phyloP scores from a whole-genome alignment of 768 basidiomycete species.

The Fibroporia radiculosa region DNA sequence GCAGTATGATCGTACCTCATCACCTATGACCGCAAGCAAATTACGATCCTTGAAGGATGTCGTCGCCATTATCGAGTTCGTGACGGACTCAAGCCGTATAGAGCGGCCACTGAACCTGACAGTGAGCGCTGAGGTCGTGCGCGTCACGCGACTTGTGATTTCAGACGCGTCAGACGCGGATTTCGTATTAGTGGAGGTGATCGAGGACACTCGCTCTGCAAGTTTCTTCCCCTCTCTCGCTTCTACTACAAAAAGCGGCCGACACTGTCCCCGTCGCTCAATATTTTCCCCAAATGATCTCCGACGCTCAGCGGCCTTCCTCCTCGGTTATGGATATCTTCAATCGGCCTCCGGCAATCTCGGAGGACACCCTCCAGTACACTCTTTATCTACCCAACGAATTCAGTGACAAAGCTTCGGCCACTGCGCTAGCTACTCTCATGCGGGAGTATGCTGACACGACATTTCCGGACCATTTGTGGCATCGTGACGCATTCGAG shows the following conservation, averaged over 20 bases:
- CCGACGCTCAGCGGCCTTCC: neutral
- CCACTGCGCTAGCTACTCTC: constrained; percentile 59
- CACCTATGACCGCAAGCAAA: constrained; percentile 92
- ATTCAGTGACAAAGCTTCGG: constrained; percentile 50
- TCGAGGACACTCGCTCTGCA: too few species aligned
- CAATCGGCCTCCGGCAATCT: constrained; percentile 66
- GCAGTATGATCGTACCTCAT: constrained; percentile 57
- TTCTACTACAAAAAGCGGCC: too few species aligned
- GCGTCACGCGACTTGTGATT: too few species aligned
- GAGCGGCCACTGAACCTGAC: too few species aligned
- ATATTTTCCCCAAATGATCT: neutral
- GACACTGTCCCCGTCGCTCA: too few species aligned
- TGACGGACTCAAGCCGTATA: neutral
- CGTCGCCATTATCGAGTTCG: constrained; percentile 34
- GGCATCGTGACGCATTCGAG: constrained; percentile 83
- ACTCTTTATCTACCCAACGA: constrained; percentile 53
- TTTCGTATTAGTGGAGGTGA: too few species aligned
- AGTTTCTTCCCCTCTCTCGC: too few species aligned
- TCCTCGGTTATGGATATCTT: constrained; percentile 42
- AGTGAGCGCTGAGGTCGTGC: too few species aligned
- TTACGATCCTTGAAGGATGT: constrained; percentile 73
- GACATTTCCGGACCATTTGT: constrained; percentile 56
- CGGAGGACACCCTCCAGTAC: constrained; percentile 83
- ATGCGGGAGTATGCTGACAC: constrained; percentile 50
- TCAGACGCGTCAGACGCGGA: too few species aligned